Conservation (phyloP, 2,329 filamentous ascomycete genomes). For the Chaetomiaceae sp. region DNA sequence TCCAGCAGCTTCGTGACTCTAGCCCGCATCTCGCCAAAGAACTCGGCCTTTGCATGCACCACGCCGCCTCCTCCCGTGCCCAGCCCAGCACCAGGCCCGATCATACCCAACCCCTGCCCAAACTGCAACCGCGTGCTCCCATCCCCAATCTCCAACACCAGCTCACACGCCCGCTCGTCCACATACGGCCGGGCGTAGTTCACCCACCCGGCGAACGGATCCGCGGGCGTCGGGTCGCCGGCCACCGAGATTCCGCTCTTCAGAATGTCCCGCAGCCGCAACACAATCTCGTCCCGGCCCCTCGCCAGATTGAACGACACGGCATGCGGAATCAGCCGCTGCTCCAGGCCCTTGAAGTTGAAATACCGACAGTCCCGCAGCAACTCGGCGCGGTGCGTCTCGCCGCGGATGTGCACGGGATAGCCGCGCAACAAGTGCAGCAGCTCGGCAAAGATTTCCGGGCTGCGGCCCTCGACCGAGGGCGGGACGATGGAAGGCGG, state of each 20-base stretch:
- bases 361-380: constrained; percentile 88
- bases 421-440: constrained; percentile 81
- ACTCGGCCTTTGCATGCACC: constrained; percentile 57
- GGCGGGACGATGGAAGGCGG: constrained; percentile 84
- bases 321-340: constrained; percentile 73
- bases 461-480: constrained; percentile 71
- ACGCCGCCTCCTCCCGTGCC: no score
- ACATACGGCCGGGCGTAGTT: constrained; percentile 81
- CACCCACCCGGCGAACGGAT: constrained; percentile 50
- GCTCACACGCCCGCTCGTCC: constrained; percentile 67
- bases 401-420: constrained; percentile 68
- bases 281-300: constrained; percentile 66
- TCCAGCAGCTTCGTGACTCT: constrained; percentile 71
- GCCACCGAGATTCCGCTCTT: constrained; percentile 74
- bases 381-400: constrained; percentile 71
- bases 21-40: constrained; percentile 66
- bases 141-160: constrained; percentile 74
- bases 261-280: constrained; percentile 81
- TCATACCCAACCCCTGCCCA: constrained; percentile 30
- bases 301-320: constrained; percentile 71
- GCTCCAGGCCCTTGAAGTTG: constrained; percentile 86
- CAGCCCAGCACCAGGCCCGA: background rate
- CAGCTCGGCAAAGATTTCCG: constrained; percentile 79
- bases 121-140: constrained; percentile 59
- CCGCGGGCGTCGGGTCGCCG: constrained; percentile 39